Evolutionary conservation across 169 alveolate species (phyloP).

Genomic region (Cyclospora cayetanensis): DNA sequence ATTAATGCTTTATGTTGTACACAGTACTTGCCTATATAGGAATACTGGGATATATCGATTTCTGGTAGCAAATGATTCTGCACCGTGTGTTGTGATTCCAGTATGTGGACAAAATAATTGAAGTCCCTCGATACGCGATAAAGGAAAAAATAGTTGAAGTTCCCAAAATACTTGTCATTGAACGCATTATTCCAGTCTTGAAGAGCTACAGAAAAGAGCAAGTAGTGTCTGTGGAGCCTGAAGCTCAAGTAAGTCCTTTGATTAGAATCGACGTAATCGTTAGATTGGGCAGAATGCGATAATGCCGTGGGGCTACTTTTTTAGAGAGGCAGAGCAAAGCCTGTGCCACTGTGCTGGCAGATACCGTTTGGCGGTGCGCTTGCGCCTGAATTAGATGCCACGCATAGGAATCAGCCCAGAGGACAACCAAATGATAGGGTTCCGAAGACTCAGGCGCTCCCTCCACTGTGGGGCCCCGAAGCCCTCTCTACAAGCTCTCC

Average conservation of each 20-base stretch:
- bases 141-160: constrained; percentile 70
- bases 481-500: not conserved
- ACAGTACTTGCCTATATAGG: not conserved
- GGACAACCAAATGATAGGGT: not conserved
- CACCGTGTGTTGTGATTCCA: not conserved
- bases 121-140: constrained; percentile 57
- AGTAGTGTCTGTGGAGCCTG: constrained; percentile 55
- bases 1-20: not conserved
- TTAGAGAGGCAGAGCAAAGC: not conserved
- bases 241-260: constrained; percentile 32
- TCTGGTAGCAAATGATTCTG: not conserved
- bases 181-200: constrained; percentile 69
- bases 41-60: not conserved
- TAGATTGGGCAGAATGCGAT: too few species aligned
- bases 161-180: constrained; percentile 62
- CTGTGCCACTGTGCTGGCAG: not conserved
- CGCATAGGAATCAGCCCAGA: not conserved
- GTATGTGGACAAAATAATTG: constrained; percentile 68
- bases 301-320: too few species aligned
- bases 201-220: constrained; percentile 58
- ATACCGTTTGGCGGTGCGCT: not conserved
- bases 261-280: too few species aligned
- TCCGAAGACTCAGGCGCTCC: not conserved
- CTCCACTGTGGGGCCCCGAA: constrained; percentile 2
- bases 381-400: not conserved